phyloP scores from a whole-genome alignment of 106 monocot species.

The Allium fistulosum region DNA sequence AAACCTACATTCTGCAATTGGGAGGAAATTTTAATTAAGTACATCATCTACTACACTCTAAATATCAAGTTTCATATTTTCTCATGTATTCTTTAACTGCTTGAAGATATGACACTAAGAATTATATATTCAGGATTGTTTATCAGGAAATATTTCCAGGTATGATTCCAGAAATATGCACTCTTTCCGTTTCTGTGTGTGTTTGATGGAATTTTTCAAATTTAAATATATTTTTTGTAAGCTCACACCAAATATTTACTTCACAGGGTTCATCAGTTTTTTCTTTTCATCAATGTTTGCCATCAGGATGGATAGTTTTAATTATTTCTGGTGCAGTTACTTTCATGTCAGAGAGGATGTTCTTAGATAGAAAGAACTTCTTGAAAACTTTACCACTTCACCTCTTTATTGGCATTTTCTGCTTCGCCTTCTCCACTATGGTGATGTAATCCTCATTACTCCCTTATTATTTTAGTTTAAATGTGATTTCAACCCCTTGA shows the following conservation, averaged over 20 bases:
- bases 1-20: no score
- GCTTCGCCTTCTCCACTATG: conserved; percentile 42
- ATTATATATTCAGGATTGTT: conserved; percentile 74
- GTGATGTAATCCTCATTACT: conserved; percentile 52
- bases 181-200: no score
- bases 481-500: no score
- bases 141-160: conserved; percentile 76
- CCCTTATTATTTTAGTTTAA: no score
- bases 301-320: conserved; percentile 71
- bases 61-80: background rate
- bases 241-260: conserved; percentile 5
- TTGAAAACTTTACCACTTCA: conserved; percentile 74
- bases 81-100: conserved; percentile 30
- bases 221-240: background rate
- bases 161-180: conserved; percentile 4
- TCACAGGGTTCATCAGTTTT: conserved; percentile 54
- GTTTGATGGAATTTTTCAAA: no score
- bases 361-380: conserved; percentile 60
- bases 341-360: conserved; percentile 55
- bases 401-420: conserved; percentile 47
- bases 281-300: conserved; percentile 63
- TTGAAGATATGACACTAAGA: conserved; percentile 72
- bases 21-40: no score
- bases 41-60: no score
- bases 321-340: conserved; percentile 49